phyloP scores from a whole-genome alignment of 2,329 filamentous ascomycete species.

The Hypoxylon sp. region DNA sequence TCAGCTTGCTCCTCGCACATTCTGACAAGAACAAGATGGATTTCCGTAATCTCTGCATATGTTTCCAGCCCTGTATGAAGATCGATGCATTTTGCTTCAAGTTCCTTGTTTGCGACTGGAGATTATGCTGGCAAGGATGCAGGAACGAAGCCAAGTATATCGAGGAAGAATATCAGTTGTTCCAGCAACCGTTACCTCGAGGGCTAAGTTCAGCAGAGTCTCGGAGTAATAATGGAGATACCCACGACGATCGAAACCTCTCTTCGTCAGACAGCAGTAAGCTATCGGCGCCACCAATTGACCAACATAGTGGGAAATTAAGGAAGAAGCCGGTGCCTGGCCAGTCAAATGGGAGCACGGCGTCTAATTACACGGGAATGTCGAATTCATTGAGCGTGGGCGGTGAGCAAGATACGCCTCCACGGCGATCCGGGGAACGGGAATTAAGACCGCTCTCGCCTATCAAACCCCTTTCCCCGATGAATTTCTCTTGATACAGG shows the following conservation, averaged over 20 bases:
- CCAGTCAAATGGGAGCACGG: conserved; percentile 61
- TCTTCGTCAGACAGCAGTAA: conserved; percentile 78
- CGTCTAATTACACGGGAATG: conserved; percentile 60
- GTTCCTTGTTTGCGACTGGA: conserved; percentile 95
- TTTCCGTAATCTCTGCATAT: conserved; percentile 94
- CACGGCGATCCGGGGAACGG: conserved; percentile 58
- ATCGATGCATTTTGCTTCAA: conserved; percentile 96
- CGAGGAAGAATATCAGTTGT: conserved; percentile 75
- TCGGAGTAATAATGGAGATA: conserved; percentile 48
- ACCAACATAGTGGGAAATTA: conserved; percentile 55
- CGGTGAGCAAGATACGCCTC: conserved; percentile 59
- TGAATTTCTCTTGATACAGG: conserved; percentile 65
- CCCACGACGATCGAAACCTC: conserved; percentile 68
- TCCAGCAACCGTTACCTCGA: conserved; percentile 70
- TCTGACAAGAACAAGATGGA: conserved; percentile 99
- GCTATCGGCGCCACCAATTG: conserved; percentile 56
- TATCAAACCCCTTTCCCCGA: conserved; percentile 75
- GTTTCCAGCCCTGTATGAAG: conserved; percentile 97
- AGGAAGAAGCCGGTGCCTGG: conserved; percentile 64
- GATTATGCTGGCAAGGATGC: conserved; percentile 97
- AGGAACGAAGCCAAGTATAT: conserved; percentile 88
- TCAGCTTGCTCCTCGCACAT: conserved; percentile 90
- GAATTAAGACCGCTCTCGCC: conserved; percentile 73
- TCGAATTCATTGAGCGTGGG: conserved; percentile 64
- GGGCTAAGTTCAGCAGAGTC: conserved; percentile 55